phyloP scores from a whole-genome alignment of 2,329 filamentous ascomycete species.

The Diaporthe ilicicola region DNA sequence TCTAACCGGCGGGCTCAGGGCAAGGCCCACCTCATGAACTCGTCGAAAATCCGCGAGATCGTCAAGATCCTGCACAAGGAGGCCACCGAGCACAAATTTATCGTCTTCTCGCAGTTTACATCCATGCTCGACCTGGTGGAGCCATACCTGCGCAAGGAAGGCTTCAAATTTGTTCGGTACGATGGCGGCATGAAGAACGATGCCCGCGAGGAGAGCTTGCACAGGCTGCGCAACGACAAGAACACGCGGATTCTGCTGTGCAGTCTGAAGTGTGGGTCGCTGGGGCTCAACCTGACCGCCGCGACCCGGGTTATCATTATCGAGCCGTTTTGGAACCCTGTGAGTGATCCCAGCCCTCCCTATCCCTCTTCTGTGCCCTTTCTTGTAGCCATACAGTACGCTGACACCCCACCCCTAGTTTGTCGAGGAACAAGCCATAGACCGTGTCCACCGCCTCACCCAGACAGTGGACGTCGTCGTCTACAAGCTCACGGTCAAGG shows the following conservation, averaged over 20 bases:
- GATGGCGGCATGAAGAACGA: conserved; percentile 97
- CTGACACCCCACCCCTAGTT: conserved; percentile 63
- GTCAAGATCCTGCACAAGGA: conserved; percentile 83
- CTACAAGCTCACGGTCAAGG: conserved; percentile 88
- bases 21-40: conserved; percentile 63
- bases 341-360: conserved; percentile 50
- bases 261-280: conserved; percentile 89
- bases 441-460: conserved; percentile 97
- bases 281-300: conserved; percentile 93
- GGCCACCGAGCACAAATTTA: conserved; percentile 87
- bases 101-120: conserved; percentile 98
- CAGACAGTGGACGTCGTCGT: conserved; percentile 95
- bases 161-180: conserved; percentile 86
- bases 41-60: conserved; percentile 91
- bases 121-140: conserved; percentile 97
- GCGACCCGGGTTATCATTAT: conserved; percentile 93
- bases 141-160: conserved; percentile 81
- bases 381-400: neutral
- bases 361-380: neutral
- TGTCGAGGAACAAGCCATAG: conserved; percentile 98
- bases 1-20: conserved; percentile 12
- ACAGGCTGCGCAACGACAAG: conserved; percentile 77
- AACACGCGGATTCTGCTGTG: conserved; percentile 86
- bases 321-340: conserved; percentile 98
- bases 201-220: conserved; percentile 84